Evolutionary conservation across 208 protist species (phyloP).

Genomic region (Willaertia magna): DNA sequence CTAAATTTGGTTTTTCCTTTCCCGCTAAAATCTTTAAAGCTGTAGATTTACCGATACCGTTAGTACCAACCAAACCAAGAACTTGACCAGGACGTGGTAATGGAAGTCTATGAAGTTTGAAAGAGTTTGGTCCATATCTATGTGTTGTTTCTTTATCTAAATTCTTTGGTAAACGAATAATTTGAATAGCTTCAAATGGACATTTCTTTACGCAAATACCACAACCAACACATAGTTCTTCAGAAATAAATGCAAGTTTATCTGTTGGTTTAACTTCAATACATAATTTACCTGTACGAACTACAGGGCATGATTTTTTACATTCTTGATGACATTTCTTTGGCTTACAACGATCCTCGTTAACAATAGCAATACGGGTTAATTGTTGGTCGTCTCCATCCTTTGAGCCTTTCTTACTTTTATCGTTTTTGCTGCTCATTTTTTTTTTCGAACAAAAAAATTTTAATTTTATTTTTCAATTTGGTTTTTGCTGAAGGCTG

Average conservation of each 20-base stretch:
- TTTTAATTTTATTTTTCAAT: too few species aligned
- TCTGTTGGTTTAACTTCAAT: slow-evolving; percentile 90
- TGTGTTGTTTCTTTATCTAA: slow-evolving; percentile 93
- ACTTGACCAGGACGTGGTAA: slow-evolving; percentile 95
- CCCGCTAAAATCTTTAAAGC: slow-evolving; percentile 96
- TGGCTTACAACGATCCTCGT: slow-evolving; percentile 96
- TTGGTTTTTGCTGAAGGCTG: too few species aligned
- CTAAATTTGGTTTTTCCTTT: slow-evolving; percentile 98
- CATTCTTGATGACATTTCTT: slow-evolving; percentile 97
- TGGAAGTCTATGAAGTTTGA: slow-evolving; percentile 99
- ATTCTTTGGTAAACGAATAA: slow-evolving; percentile 99
- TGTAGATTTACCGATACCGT: slow-evolving; percentile 99
- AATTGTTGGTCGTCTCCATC: slow-evolving; percentile 36
- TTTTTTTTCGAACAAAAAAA: background rate
- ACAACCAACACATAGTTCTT: slow-evolving; percentile 99
- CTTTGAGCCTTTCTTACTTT: background rate
- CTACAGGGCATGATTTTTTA: slow-evolving; percentile 94
- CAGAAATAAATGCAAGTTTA: slow-evolving; percentile 90
- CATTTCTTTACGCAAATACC: slow-evolving; percentile 99
- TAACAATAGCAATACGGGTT: slow-evolving; percentile 98
- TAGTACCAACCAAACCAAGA: slow-evolving; percentile 98
- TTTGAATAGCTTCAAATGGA: slow-evolving; percentile 98
- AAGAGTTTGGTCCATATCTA: slow-evolving; percentile 97
- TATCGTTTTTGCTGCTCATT: background rate
- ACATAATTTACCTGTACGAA: slow-evolving; percentile 94